These are phyloP conservation scores for Didymella pinodella DNA, from an alignment of 2,329 filamentous ascomycete species.

Conservation along the genomic window DNA sequence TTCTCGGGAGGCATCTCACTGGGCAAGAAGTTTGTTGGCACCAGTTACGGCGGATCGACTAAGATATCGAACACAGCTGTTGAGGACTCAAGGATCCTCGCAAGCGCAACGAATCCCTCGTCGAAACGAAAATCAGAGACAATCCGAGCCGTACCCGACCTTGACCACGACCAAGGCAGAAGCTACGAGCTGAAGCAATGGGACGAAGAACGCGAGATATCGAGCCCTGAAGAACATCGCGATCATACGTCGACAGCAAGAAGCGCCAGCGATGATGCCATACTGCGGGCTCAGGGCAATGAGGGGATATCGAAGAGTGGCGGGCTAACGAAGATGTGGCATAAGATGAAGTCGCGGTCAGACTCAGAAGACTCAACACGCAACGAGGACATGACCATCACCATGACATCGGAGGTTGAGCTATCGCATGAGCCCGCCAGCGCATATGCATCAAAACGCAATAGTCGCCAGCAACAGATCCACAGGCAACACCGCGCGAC, in stretches of 20 bases:
- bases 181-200: conserved; percentile 37
- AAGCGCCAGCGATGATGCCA: conserved; percentile 23
- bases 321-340: conserved; percentile 17
- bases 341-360: conserved; percentile 22
- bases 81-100: conserved; percentile 2
- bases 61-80: conserved; percentile 7
- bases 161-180: conserved; percentile 24
- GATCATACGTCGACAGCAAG: not conserved
- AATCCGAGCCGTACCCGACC: conserved; percentile 23
- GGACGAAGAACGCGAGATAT: conserved; percentile 25
- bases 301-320: conserved; percentile 5
- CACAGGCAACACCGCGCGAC: conserved; percentile 7
- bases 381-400: conserved; percentile 33
- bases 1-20: conserved; percentile 25
- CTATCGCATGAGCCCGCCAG: conserved; percentile 24
- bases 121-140: conserved; percentile 28
- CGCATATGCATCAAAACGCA: conserved; percentile 6
- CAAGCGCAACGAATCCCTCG: conserved; percentile 15
- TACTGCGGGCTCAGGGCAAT: conserved; percentile 2
- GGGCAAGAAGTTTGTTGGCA: conserved; percentile 15
- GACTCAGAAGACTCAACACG: not conserved
- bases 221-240: conserved; percentile 1
- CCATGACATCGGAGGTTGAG: conserved; percentile 29
- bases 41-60: conserved; percentile 11
- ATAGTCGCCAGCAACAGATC: conserved; percentile 2